Percentiles rank a stretch among this genome's conserved stretches.
These are phyloP conservation scores for Casuarina cunninghamiana DNA, from an alignment of 306 rosid genomes.

Conservation along the genomic window DNA sequence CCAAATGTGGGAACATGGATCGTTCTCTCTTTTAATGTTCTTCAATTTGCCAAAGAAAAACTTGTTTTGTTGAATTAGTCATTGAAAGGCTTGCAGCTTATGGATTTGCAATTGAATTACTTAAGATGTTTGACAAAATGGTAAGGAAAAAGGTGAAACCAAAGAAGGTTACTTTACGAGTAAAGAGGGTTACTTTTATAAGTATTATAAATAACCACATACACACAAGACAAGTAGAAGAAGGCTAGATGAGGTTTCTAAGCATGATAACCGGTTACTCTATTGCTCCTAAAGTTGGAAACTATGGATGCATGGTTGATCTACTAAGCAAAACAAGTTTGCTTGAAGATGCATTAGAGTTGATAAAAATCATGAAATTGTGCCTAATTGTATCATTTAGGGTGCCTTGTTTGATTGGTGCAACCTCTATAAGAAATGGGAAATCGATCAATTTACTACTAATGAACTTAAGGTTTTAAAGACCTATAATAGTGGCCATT, in stretches of 20 bases:
- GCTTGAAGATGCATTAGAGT: conserved; percentile 64
- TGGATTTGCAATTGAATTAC: conserved; percentile 53
- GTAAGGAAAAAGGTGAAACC: conserved; percentile 57
- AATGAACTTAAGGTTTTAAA: conserved; percentile 55
- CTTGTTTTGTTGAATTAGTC: conserved; percentile 78
- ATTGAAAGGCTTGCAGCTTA: conserved; percentile 78
- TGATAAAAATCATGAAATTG: conserved; percentile 57
- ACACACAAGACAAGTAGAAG: conserved; percentile 73
- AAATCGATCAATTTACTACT: conserved; percentile 50
- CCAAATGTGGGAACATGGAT: conserved; percentile 77
- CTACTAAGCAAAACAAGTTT: conserved; percentile 76
- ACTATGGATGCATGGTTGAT: conserved; percentile 89
- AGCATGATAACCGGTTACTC: conserved; percentile 59
- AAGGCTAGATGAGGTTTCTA: conserved; percentile 56
- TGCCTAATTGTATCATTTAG: conserved; percentile 72
- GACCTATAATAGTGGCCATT: conserved; percentile 65
- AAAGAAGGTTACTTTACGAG: conserved; percentile 56
- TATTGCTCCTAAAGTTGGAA: conserved; percentile 55
- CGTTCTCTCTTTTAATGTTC: conserved; percentile 72
- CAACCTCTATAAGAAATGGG: conserved; percentile 60
- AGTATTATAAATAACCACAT: conserved; percentile 73
- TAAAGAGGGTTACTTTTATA: conserved; percentile 53
- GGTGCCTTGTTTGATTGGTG: conserved; percentile 83
- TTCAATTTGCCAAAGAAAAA: conserved; percentile 61
- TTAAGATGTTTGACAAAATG: conserved; percentile 65